phyloP scores from a whole-genome alignment of 1,284 basidiomycete genomes.

The Puccinia hordei region DNA sequence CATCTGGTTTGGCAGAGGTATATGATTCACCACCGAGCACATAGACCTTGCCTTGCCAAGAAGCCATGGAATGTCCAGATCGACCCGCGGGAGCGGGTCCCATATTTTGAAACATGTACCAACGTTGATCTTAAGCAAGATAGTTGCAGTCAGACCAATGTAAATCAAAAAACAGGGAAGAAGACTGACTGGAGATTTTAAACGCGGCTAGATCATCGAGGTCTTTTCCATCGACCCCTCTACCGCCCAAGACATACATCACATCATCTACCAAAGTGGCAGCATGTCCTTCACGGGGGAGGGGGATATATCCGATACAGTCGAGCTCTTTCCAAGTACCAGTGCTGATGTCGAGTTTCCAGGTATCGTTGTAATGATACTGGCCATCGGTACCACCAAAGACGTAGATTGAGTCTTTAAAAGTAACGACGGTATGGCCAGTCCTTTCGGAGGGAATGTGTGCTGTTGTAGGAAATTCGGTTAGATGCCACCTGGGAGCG shows the following conservation, averaged over 20 bases:
- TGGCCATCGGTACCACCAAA: conserved; percentile 98
- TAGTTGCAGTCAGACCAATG: no score
- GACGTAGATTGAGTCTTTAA: conserved; percentile 80
- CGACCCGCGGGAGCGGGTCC: conserved; percentile 86
- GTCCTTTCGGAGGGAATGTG: conserved; percentile 87
- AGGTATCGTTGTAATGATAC: conserved; percentile 99
- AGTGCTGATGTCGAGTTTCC: conserved; percentile 85
- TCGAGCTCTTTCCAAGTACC: conserved; percentile 86
- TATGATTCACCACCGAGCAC: conserved; percentile 94
- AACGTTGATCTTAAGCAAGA: conserved; percentile 69
- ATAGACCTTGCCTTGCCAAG: conserved; percentile 81
- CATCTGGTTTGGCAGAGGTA: conserved; percentile 66
- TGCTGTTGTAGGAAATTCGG: conserved; percentile 65
- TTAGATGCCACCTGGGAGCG: conserved; percentile 56
- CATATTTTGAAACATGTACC: conserved; percentile 99
- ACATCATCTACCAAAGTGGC: conserved; percentile 96
- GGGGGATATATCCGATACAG: conserved; percentile 96
- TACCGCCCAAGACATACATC: conserved; percentile 95
- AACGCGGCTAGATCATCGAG: conserved; percentile 92
- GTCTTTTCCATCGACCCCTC: conserved; percentile 96
- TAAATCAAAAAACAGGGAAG: conserved; percentile 18
- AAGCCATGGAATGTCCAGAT: conserved; percentile 93
- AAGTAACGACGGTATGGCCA: conserved; percentile 85
- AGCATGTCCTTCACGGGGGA: conserved; percentile 93
- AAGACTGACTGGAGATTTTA: conserved; percentile 84